Conservation (phyloP, 768 basidiomycete species). For the Jaapia argillacea region DNA sequence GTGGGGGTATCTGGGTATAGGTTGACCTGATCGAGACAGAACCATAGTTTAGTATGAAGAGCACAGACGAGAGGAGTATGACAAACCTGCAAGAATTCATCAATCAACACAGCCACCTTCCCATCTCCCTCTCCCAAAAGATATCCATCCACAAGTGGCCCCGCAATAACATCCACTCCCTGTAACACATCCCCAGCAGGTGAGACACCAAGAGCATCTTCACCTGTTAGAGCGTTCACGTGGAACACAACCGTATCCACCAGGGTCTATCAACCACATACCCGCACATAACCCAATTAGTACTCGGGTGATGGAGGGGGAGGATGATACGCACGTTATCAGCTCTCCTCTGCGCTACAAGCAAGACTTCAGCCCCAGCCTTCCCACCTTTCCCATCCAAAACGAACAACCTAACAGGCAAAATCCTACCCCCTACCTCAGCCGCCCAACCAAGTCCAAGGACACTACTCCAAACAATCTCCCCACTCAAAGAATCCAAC, state of each 20-base stretch:
- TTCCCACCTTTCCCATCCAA: conserved; percentile 32
- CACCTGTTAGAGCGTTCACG: conserved; percentile 71
- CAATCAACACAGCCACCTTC: conserved; percentile 55
- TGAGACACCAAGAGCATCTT: conserved; percentile 30
- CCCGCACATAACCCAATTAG: background rate
- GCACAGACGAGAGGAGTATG: conserved; percentile 1
- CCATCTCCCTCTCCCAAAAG: conserved; percentile 30
- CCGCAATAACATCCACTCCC: conserved; percentile 52
- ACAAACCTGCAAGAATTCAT: conserved; percentile 67
- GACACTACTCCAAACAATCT: conserved; percentile 70
- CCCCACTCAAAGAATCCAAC: conserved; percentile 70
- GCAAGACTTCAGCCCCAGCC: conserved; percentile 43
- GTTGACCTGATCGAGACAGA: conserved; percentile 32
- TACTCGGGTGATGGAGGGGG: background rate
- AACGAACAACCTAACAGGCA: conserved; percentile 54
- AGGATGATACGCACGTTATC: conserved; percentile 39
- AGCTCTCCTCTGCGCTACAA: conserved; percentile 52
- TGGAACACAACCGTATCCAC: conserved; percentile 72
- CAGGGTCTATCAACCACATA: conserved; percentile 29
- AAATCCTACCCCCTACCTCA: conserved; percentile 40
- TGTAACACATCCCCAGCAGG: conserved; percentile 31
- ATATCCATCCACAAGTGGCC: conserved; percentile 49
- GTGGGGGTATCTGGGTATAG: conserved; percentile 54
- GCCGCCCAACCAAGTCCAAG: conserved; percentile 66
- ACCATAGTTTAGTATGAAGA: background rate